phyloP scores from a whole-genome alignment of 1,139 yeast genomes.

The Chernovozyma sophiae-reginae region DNA sequence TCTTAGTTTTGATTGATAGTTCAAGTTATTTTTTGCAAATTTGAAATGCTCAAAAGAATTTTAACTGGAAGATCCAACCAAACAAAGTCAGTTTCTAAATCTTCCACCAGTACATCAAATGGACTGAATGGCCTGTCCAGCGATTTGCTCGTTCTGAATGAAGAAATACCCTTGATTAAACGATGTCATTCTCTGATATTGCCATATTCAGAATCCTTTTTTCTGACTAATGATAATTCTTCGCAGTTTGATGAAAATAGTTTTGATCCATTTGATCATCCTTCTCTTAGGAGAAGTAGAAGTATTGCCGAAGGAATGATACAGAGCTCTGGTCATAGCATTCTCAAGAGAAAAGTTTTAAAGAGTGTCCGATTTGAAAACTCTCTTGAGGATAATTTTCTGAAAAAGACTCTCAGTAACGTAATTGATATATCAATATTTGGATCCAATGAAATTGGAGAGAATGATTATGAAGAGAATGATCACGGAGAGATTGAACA shows the following conservation, averaged over 20 bases:
- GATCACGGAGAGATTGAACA: no score
- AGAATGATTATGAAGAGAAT: no score
- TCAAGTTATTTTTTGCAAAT: no score
- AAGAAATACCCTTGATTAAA: slow-evolving; percentile 4
- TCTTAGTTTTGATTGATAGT: no score
- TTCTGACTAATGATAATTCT: not conserved
- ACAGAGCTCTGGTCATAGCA: not conserved
- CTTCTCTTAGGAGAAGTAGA: slow-evolving; percentile 3
- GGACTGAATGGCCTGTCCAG: slow-evolving; percentile 6
- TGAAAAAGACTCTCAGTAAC: not conserved
- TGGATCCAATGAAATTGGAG: no score
- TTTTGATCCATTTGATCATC: slow-evolving; percentile 7
- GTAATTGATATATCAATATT: not conserved
- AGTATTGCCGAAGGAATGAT: slow-evolving; percentile 6
- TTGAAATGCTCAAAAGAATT: not conserved
- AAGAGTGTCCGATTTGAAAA: not conserved
- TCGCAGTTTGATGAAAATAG: slow-evolving; percentile 4
- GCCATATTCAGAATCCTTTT: slow-evolving; percentile 1
- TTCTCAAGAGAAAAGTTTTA: not conserved
- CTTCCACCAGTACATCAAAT: not conserved
- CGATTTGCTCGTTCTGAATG: not conserved
- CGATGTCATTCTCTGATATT: slow-evolving; percentile 5
- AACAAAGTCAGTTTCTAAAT: not conserved
- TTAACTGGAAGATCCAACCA: not conserved
- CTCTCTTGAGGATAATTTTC: not conserved